Evolutionary conservation across 345 rosid species (phyloP).

Genomic region (Erodium maritimum): DNA sequence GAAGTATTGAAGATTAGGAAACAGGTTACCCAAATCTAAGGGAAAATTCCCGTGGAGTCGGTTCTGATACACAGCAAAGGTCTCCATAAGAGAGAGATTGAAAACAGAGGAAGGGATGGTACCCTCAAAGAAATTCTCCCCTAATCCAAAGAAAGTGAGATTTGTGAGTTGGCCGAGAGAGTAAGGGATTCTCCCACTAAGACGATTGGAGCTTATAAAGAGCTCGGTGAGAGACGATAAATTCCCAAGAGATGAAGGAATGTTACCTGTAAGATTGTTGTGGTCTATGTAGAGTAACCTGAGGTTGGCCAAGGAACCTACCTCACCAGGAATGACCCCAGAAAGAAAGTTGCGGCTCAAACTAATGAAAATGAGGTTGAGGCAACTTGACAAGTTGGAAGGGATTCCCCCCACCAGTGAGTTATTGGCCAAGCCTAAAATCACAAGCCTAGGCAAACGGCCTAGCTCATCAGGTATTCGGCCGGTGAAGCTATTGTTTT

Average conservation of each 20-base stretch:
- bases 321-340: background rate
- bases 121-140: constrained; percentile 7
- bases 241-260: background rate
- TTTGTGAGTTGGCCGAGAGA: constrained; percentile 2
- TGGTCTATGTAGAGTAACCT: background rate
- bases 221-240: background rate
- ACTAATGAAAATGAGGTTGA: background rate
- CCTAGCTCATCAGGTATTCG: constrained; percentile 2
- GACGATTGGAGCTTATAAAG: background rate
- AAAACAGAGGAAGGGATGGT: constrained; percentile 10
- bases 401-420: background rate
- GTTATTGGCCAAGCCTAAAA: background rate
- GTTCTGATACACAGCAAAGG: background rate
- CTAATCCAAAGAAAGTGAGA: background rate
- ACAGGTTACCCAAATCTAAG: constrained; percentile 4
- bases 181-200: constrained; percentile 11
- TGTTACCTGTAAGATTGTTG: background rate
- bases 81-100: constrained; percentile 9
- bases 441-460: background rate
- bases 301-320: background rate
- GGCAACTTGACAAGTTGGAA: constrained; percentile 2
- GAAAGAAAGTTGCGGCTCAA: background rate
- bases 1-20: constrained; percentile 8
- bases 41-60: constrained; percentile 14
- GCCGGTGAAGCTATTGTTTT: constrained; percentile 1